A percentile compares a stretch with the other conserved stretches of the same genome.
Evolutionary conservation across 2,329 filamentous ascomycete genomes (phyloP).

Genomic region (Ophiostoma ips): DNA sequence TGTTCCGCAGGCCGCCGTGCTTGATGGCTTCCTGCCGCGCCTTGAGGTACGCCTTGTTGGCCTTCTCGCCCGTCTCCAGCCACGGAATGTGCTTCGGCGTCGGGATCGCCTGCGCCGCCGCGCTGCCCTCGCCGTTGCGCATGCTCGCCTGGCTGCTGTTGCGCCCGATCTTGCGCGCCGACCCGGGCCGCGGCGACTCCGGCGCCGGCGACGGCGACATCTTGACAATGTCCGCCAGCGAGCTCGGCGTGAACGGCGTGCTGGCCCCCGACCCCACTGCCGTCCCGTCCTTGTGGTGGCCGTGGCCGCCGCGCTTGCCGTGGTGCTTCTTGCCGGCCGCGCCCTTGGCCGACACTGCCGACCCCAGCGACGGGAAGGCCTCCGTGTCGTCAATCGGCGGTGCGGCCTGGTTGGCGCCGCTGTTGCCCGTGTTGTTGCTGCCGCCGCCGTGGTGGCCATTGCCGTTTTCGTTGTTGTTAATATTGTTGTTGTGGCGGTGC

Average conservation of each 20-base stretch:
- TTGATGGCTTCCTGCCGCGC: constrained; percentile 92
- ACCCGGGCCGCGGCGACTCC: constrained; percentile 36
- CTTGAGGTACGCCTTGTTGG: constrained; percentile 90
- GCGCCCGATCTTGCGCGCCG: constrained; percentile 43
- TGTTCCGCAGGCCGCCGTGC: constrained; percentile 90
- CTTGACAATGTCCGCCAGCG: constrained; percentile 84
- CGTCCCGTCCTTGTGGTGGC: constrained; percentile 53
- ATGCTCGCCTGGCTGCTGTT: constrained; percentile 52
- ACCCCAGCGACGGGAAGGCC: constrained; percentile 81
- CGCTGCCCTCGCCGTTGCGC: constrained; percentile 61
- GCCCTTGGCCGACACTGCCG: constrained; percentile 46
- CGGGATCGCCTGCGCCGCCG: constrained; percentile 69
- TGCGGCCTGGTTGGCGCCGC: constrained; percentile 38
- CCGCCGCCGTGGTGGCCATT: background rate
- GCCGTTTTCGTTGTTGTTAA: constrained; percentile 13
- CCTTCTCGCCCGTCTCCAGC: constrained; percentile 82
- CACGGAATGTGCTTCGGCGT: constrained; percentile 88
- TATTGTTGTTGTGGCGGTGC: constrained; percentile 30
- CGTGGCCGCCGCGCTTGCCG: constrained; percentile 76
- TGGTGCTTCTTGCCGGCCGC: constrained; percentile 85
- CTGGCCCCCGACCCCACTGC: constrained; percentile 1
- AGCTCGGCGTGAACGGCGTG: constrained; percentile 44
- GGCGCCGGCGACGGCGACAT: constrained; percentile 81
- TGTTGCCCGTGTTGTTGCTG: background rate
- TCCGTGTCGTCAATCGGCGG: constrained; percentile 86